Conservation (phyloP, 129 eudicot genomes). For the Ambrosia artemisiifolia region DNA sequence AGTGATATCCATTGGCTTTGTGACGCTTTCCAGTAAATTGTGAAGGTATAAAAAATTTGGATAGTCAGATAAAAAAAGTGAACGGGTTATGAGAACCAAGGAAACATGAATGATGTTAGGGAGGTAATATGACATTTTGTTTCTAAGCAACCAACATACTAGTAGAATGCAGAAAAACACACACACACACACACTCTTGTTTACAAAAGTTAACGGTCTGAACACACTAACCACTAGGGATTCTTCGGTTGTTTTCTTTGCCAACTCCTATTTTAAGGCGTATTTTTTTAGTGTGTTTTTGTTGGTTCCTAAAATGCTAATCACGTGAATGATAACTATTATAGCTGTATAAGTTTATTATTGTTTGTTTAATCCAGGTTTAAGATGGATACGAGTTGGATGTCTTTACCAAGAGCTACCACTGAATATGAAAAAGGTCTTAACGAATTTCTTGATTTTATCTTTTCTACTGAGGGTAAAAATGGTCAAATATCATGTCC, state of each 20-base stretch:
- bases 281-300: neutral
- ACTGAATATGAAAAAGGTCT: too few relatives aligned
- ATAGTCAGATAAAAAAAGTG: too few relatives aligned
- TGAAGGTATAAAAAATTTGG: neutral
- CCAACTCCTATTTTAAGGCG: neutral
- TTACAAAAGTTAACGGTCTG: too few relatives aligned
- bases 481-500: too few relatives aligned
- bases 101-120: neutral
- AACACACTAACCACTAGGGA: neutral
- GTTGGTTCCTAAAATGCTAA: neutral
- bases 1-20: neutral
- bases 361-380: too few relatives aligned
- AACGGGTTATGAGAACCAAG: too few relatives aligned
- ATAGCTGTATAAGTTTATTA: constrained; percentile 4
- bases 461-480: too few relatives aligned
- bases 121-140: neutral
- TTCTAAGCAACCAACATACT: neutral
- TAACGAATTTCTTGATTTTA: too few relatives aligned
- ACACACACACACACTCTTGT: too few relatives aligned
- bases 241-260: neutral
- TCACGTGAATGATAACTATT: neutral
- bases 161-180: neutral
- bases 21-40: neutral
- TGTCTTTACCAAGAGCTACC: too few relatives aligned
- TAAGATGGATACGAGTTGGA: too few relatives aligned